Evolutionary conservation across 2,329 filamentous ascomycete genomes (phyloP), one percentile per base, ranked within the genome.

Genomic region (Colletotrichum lentis): DNA sequence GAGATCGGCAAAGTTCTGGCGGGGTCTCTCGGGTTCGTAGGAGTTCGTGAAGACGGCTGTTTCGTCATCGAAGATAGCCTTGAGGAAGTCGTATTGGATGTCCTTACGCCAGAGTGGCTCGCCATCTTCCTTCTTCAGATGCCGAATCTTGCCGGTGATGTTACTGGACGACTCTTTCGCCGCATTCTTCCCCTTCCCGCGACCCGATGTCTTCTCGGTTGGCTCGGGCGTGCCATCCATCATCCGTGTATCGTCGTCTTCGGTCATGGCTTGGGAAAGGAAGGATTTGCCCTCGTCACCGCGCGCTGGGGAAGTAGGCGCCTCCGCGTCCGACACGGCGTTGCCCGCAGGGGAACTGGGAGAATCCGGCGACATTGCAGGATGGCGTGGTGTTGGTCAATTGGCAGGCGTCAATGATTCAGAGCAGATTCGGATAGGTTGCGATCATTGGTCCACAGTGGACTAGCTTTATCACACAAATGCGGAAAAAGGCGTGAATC

Each of bases 121-220:
- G 74, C 93, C 93, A 75, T 96, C 93, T 70, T 94, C 92, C 78
- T 96, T 96, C 80, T 96, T 96, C 60, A 96, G 80, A 77, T 96
- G 92, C 61, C 91, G 83, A 66, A 96, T 93, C 81, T 96, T 96
- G 72, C 86, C 86, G 59, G 87, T 80, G 62, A 80, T 76, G 65
- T 76, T 76, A 60, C 79, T 77, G 46, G 74, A 74, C 62, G 76
- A 77, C 55, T 79, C 79, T 61, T 78, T 80, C 53, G 77, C 75
- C 55, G 76, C 74, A 22, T 69, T 70, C 62, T 79, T 81, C 24
- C 75, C 73, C 65, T 79, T 81, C 53, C 76, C 72, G 20, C 78
- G 77, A 5, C 76, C 69, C 31, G 56, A 57, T 5, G 77, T 73
- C 73, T 80, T 83, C 72, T 77, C 81, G 67, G 70, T 75, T 39